phyloP scores from a whole-genome alignment of 176 grass and related monocot genomes.

The Urochloa ruziziensis region DNA sequence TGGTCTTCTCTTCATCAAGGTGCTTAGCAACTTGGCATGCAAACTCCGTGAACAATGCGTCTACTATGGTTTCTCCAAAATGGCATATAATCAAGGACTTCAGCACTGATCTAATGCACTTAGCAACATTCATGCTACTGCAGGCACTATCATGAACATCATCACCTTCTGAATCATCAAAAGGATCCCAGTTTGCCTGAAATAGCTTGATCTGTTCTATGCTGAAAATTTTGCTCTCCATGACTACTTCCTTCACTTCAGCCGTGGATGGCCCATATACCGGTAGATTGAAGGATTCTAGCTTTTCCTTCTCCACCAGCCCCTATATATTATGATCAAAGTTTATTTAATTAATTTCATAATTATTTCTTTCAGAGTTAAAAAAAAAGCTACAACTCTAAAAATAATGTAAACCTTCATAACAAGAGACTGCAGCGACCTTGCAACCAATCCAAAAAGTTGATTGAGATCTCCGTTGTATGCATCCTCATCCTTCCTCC shows the following conservation, averaged over 20 bases:
- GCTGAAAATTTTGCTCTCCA: not conserved
- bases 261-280: conserved; percentile 33
- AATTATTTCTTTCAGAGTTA: not conserved
- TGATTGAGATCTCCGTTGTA: not conserved
- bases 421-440: conserved; percentile 4
- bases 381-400: not conserved
- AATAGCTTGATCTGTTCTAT: not conserved
- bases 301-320: conserved; percentile 29
- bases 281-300: conserved; percentile 30
- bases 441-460: not conserved
- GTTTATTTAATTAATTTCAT: too few relatives aligned
- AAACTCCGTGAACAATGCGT: conserved; percentile 40
- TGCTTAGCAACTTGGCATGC: conserved; percentile 7
- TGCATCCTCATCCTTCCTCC: conserved; percentile 3
- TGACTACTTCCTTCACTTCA: conserved; percentile 27
- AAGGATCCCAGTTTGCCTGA: conserved; percentile 37
- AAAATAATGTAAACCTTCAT: not conserved
- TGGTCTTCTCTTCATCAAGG: conserved; percentile 42
- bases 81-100: conserved; percentile 25
- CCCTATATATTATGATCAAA: conserved; percentile 19
- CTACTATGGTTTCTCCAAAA: conserved; percentile 31
- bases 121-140: conserved; percentile 7
- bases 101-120: not conserved
- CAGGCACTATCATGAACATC: not conserved
- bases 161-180: conserved; percentile 7